phyloP scores from a whole-genome alignment of 805 yeast genomes.

The Saccharomycopsis malanga region DNA sequence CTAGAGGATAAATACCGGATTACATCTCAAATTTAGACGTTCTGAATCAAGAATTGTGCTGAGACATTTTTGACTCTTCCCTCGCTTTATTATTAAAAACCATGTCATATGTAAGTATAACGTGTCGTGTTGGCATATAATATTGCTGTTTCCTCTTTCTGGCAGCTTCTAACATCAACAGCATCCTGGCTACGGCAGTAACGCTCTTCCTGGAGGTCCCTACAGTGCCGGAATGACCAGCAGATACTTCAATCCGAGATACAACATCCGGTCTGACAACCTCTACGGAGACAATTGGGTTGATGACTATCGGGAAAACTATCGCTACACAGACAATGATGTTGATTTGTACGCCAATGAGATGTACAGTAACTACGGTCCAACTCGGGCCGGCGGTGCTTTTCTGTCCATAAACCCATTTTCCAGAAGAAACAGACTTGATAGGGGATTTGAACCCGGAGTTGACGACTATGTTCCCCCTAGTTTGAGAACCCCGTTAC shows the following conservation, averaged over 20 bases:
- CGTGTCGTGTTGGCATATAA: too few species aligned
- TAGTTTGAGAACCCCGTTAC: constrained; percentile 15
- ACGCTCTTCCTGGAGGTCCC: not conserved
- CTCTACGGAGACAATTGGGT: not conserved
- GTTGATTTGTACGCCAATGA: constrained; percentile 13
- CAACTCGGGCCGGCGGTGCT: not conserved
- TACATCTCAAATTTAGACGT: too few species aligned
- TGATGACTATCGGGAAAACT: constrained; percentile 3
- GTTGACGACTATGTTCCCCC: constrained; percentile 10
- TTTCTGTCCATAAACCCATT: not conserved
- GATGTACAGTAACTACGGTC: not conserved
- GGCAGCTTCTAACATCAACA: not conserved
- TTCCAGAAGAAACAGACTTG: not conserved
- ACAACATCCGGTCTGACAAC: constrained; percentile 5
- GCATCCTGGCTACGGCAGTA: too few species aligned
- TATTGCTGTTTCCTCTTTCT: too few species aligned
- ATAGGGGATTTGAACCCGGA: not conserved
- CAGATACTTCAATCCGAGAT: constrained; percentile 5
- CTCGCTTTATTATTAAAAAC: too few species aligned
- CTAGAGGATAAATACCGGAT: too few species aligned
- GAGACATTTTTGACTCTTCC: too few species aligned
- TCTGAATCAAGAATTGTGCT: too few species aligned
- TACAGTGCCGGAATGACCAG: not conserved
- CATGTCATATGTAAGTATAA: too few species aligned
- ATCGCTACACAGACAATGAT: constrained; percentile 10